phyloP scores from a whole-genome alignment of 2,329 filamentous ascomycete species.

The Lachnellula arida region DNA sequence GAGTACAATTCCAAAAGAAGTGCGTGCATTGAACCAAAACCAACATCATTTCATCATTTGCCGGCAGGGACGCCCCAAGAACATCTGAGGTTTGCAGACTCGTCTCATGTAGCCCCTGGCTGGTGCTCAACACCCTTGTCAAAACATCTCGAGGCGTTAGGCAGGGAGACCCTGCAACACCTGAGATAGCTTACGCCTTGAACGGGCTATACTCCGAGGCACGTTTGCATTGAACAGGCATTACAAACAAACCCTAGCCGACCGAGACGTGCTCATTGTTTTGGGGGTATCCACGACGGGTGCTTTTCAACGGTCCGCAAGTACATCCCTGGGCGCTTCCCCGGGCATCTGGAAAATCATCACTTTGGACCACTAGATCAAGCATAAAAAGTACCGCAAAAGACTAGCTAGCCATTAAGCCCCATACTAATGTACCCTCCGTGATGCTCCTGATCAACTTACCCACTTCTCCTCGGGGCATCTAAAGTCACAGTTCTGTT shows the following conservation, averaged over 20 bases:
- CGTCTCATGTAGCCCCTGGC: constrained; percentile 30
- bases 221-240: constrained; percentile 29
- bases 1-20: constrained; percentile 3
- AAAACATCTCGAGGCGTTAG: constrained; percentile 29
- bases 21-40: constrained; percentile 9
- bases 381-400: constrained; percentile 26
- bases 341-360: constrained; percentile 22
- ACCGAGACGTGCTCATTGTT: constrained; percentile 18
- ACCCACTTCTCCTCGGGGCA: constrained; percentile 26
- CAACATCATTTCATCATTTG: constrained; percentile 14
- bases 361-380: constrained; percentile 21
- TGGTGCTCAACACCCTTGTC: constrained; percentile 28
- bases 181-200: constrained; percentile 25
- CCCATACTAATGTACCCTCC: constrained; percentile 2
- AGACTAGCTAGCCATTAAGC: constrained; percentile 21
- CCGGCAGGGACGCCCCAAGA: constrained; percentile 13
- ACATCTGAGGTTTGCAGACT: constrained; percentile 15
- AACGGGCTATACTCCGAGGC: constrained; percentile 30
- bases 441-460: constrained; percentile 24
- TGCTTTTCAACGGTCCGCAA: constrained; percentile 28
- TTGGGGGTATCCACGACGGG: constrained; percentile 24
- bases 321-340: constrained; percentile 19
- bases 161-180: constrained; percentile 26
- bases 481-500: constrained; percentile 29
- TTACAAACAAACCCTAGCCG: constrained; percentile 18